A percentile compares a stretch with the other conserved stretches of the same genome.
These are phyloP conservation scores for Cytospora mali DNA, from an alignment of 2,329 filamentous ascomycete genomes.

Conservation along the genomic window DNA sequence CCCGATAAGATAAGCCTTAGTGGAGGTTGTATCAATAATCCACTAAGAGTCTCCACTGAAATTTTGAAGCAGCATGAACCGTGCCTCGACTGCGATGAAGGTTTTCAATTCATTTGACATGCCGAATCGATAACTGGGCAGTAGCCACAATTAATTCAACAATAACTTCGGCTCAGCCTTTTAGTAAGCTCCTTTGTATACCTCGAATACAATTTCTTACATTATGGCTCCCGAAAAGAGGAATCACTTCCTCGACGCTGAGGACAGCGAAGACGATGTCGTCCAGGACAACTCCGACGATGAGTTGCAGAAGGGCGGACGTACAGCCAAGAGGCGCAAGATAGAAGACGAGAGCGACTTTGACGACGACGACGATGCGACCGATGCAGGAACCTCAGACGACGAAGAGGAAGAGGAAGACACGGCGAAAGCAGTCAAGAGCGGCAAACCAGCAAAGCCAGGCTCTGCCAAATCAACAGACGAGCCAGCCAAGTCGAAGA, in stretches of 20 bases:
- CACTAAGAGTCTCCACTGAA: conserved; percentile 16
- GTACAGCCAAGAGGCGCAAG: conserved; percentile 66
- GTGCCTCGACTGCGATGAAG: not conserved
- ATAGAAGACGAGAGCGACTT: conserved; percentile 48
- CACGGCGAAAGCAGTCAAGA: conserved; percentile 30
- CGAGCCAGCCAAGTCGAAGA: conserved; percentile 29
- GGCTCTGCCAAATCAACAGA: conserved; percentile 27
- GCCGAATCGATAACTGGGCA: conserved; percentile 5
- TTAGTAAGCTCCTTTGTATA: not conserved
- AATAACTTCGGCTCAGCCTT: not conserved
- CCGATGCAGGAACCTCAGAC: conserved; percentile 40
- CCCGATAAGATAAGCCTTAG: conserved; percentile 22
- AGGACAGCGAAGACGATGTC: conserved; percentile 62
- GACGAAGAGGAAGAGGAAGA: conserved; percentile 29
- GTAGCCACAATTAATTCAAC: conserved; percentile 1
- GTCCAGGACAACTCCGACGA: conserved; percentile 64
- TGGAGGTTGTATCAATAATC: not conserved
- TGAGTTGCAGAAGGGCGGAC: conserved; percentile 67
- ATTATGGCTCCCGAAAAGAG: conserved; percentile 69
- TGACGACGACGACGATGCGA: conserved; percentile 42
- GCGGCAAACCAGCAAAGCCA: not conserved
- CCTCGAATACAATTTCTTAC: not conserved
- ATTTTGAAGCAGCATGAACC: conserved; percentile 17
- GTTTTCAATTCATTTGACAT: conserved; percentile 20
- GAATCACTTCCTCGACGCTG: conserved; percentile 70